phyloP scores from a whole-genome alignment of 768 basidiomycete genomes.

The Tulasnella sp. region DNA sequence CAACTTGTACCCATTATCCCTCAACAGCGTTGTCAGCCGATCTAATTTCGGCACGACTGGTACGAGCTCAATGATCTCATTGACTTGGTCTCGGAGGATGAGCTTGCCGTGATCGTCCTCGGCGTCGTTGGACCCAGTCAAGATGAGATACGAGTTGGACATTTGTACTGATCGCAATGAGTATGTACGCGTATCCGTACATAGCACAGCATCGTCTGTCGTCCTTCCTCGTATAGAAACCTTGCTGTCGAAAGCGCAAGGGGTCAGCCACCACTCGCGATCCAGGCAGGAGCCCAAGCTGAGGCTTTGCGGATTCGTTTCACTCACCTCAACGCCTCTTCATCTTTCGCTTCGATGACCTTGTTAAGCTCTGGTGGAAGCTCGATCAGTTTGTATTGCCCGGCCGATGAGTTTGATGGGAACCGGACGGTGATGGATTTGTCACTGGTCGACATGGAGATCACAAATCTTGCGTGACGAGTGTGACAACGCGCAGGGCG shows the following conservation, averaged over 20 bases:
- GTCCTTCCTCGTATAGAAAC: constrained; percentile 22
- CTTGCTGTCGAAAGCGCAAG: constrained; percentile 19
- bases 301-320: too few relatives aligned
- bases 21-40: constrained; percentile 47
- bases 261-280: too few relatives aligned
- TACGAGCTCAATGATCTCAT: constrained; percentile 72
- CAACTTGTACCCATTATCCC: constrained; percentile 62
- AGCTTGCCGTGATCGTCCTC: constrained; percentile 25
- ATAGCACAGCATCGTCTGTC: constrained; percentile 32
- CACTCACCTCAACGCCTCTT: constrained; percentile 5
- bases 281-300: too few relatives aligned
- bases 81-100: constrained; percentile 67
- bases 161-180: constrained; percentile 71
- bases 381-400: constrained; percentile 42
- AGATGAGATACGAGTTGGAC: constrained; percentile 77
- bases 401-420: neutral
- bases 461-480: neutral
- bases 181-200: constrained; percentile 73
- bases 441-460: neutral
- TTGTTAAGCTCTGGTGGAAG: constrained; percentile 57
- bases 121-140: constrained; percentile 35
- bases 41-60: constrained; percentile 68
- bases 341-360: constrained; percentile 37
- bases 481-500: neutral
- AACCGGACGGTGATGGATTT: neutral